Conservation (phyloP, 176 grass and related monocot species). For the Rhynchospora tenuis region DNA sequence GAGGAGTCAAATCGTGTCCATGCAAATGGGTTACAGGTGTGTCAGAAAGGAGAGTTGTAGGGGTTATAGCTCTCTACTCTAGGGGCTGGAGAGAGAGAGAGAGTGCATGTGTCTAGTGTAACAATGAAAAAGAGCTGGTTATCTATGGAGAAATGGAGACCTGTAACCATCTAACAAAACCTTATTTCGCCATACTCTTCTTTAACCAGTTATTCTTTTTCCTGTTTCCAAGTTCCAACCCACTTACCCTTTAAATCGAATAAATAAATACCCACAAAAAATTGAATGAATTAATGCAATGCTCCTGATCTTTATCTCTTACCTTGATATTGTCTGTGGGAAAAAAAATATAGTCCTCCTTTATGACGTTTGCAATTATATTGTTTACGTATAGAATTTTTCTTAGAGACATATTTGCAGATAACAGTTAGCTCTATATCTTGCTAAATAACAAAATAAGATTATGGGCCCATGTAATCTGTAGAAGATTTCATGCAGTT, state of each 20-base stretch:
- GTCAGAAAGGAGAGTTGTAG: conserved; percentile 35
- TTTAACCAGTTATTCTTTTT: too few relatives aligned
- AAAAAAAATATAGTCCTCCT: neutral
- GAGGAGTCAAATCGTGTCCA: conserved; percentile 59
- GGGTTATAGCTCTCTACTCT: conserved; percentile 7
- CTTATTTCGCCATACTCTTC: too few relatives aligned
- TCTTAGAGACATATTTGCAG: neutral
- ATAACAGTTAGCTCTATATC: neutral
- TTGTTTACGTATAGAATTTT: neutral
- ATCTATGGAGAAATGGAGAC: too few relatives aligned
- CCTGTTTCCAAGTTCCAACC: too few relatives aligned
- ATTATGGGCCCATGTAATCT: conserved; percentile 5
- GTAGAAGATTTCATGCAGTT: neutral
- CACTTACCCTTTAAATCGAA: too few relatives aligned
- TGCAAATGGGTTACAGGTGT: conserved; percentile 50
- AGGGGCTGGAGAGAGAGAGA: too few relatives aligned
- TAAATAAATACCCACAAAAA: too few relatives aligned
- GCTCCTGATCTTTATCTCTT: neutral
- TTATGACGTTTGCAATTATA: neutral
- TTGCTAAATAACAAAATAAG: conserved; percentile 2
- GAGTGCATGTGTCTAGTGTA: neutral
- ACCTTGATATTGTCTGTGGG: neutral
- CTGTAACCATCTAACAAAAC: too few relatives aligned
- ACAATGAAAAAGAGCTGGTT: too few relatives aligned
- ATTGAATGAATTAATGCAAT: neutral